phyloP scores from a whole-genome alignment of 1,284 basidiomycete genomes.

The Marasmius sp. region DNA sequence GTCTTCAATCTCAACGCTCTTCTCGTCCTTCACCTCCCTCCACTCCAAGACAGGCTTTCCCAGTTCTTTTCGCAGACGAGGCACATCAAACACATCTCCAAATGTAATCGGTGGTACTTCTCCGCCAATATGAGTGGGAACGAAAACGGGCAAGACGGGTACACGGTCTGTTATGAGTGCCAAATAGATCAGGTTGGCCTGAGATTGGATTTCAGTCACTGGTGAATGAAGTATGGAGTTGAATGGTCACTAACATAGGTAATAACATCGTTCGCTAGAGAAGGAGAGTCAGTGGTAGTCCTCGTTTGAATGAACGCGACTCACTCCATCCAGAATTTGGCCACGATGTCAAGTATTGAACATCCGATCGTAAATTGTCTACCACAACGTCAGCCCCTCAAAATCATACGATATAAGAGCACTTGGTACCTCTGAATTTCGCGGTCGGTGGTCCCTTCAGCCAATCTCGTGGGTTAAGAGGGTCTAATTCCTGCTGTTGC shows the following conservation, averaged over 20 bases:
- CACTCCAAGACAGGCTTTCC: conserved; percentile 52
- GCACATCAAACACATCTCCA: conserved; percentile 53
- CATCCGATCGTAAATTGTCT: conserved; percentile 24
- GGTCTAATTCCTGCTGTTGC: conserved; percentile 15
- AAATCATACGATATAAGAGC: neutral
- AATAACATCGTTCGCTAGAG: conserved; percentile 67
- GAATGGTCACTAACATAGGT: conserved; percentile 44
- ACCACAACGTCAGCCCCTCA: conserved; percentile 19
- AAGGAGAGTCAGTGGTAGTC: conserved; percentile 7
- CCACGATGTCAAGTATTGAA: conserved; percentile 3
- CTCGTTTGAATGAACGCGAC: conserved; percentile 17
- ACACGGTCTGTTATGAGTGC: conserved; percentile 62
- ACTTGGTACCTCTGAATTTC: conserved; percentile 48
- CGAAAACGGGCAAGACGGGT: conserved; percentile 63
- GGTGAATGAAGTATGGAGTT: neutral
- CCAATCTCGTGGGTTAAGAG: conserved; percentile 27
- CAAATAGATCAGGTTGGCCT: conserved; percentile 71
- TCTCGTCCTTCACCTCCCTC: conserved; percentile 49
- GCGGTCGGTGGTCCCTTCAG: conserved; percentile 51
- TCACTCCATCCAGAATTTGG: conserved; percentile 61
- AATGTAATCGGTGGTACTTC: conserved; percentile 44
- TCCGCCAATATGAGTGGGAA: conserved; percentile 62
- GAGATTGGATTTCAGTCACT: neutral
- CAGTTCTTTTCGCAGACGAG: conserved; percentile 41
- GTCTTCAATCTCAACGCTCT: conserved; percentile 45